These are phyloP conservation scores for Ophiostoma fasciatum DNA, from an alignment of 2,329 filamentous ascomycete genomes.

Conservation along the genomic window DNA sequence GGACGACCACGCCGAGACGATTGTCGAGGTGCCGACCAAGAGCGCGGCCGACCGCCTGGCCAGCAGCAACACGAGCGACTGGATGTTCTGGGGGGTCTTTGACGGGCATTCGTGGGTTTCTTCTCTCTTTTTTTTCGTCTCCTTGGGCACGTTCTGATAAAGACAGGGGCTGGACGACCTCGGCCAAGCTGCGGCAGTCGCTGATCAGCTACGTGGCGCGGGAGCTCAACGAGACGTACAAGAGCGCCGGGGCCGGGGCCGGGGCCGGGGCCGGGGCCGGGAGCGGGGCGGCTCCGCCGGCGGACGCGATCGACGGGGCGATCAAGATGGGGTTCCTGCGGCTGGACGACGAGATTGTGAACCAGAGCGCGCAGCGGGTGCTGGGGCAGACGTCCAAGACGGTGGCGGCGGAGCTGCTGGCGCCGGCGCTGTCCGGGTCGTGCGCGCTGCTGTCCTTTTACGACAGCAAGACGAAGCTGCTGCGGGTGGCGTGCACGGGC, in stretches of 20 bases:
- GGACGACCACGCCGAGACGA: conserved; percentile 96
- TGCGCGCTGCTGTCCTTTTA: conserved; percentile 95
- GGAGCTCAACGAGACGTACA: conserved; percentile 87
- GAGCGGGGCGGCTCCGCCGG: conserved; percentile 43
- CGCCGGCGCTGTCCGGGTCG: conserved; percentile 89
- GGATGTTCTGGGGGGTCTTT: conserved; percentile 99
- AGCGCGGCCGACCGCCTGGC: conserved; percentile 20
- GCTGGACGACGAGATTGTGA: conserved; percentile 85
- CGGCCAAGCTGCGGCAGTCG: conserved; percentile 82
- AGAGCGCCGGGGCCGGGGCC: conserved; percentile 41
- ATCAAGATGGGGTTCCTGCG: conserved; percentile 86
- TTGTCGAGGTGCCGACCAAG: conserved; percentile 68
- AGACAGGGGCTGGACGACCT: conserved; percentile 85
- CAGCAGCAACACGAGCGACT: conserved; percentile 54
- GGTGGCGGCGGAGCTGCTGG: conserved; percentile 75
- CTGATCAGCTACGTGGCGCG: conserved; percentile 86
- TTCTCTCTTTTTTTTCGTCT: background rate
- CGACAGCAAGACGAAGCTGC: conserved; percentile 69
- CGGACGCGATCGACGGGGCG: conserved; percentile 72
- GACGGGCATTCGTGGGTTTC: conserved; percentile 79
- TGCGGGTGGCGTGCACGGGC: conserved; percentile 89
- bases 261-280: conserved; percentile 43
- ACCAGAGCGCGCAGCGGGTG: conserved; percentile 84
- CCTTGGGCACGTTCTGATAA: background rate
- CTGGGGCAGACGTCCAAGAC: conserved; percentile 77